phyloP scores from a whole-genome alignment of 805 yeast species.

The Lachancea kluyveri region DNA sequence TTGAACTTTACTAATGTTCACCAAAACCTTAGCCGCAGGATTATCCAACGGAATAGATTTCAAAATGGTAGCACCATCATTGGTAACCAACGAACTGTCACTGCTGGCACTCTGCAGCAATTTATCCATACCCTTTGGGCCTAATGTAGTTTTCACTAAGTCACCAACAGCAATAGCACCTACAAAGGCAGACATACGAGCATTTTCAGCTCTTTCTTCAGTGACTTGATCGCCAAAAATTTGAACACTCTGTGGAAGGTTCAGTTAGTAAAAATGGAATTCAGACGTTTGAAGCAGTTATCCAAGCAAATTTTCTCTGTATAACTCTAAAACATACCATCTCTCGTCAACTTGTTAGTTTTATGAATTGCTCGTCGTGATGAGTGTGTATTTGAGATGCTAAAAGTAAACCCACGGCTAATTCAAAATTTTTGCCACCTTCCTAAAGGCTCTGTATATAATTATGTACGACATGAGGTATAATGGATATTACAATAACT shows the following conservation, averaged over 20 bases:
- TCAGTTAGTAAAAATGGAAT: conserved; percentile 5
- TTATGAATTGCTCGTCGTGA: no score
- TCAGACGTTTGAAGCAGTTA: no score
- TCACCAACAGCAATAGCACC: conserved; percentile 99
- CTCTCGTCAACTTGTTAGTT: no score
- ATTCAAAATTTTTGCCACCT: no score
- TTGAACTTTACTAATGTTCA: conserved; percentile 91
- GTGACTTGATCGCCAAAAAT: conserved; percentile 96
- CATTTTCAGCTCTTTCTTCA: conserved; percentile 97
- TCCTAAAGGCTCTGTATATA: no score
- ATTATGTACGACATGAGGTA: no score
- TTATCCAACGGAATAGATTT: conserved; percentile 92
- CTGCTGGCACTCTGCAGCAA: conserved; percentile 81
- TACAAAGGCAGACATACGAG: conserved; percentile 93
- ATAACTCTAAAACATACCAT: no score
- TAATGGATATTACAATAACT: no score
- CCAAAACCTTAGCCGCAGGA: conserved; percentile 95
- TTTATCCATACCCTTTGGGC: conserved; percentile 99
- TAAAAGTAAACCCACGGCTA: no score
- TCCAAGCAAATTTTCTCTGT: no score
- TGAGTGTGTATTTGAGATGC: no score
- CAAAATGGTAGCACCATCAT: conserved; percentile 96
- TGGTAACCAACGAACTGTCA: conserved; percentile 76
- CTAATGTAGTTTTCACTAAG: conserved; percentile 86
- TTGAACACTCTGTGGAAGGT: conserved; percentile 47